Percentiles rank a stretch among this genome's conserved stretches.
Conservation (phyloP, 768 basidiomycete genomes). For the Russula ochroleuca region DNA sequence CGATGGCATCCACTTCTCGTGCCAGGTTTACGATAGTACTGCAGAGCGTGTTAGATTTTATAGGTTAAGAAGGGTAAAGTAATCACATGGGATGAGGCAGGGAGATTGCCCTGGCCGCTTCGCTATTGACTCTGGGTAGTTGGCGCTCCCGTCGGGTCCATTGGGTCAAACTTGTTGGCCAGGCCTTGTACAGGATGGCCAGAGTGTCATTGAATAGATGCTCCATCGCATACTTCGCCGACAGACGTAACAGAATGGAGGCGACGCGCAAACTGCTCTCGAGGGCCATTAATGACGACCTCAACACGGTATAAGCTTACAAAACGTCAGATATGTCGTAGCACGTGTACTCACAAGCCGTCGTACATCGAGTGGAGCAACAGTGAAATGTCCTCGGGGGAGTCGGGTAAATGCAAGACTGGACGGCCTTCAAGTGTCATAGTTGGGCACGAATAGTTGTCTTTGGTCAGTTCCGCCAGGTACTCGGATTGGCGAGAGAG, state of each 20-base stretch:
- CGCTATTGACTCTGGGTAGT: slow-evolving; percentile 45
- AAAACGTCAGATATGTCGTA: neutral
- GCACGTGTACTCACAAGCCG: slow-evolving; percentile 50
- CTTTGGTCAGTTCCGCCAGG: slow-evolving; percentile 41
- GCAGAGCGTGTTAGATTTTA: slow-evolving; percentile 1
- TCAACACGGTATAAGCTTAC: neutral
- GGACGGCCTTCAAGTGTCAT: slow-evolving; percentile 53
- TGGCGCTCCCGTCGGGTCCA: slow-evolving; percentile 69
- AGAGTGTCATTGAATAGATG: slow-evolving; percentile 56
- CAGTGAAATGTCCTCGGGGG: slow-evolving; percentile 50
- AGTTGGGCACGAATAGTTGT: slow-evolving; percentile 25
- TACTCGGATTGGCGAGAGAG: slow-evolving; percentile 59
- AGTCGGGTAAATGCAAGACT: slow-evolving; percentile 51
- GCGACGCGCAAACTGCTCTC: slow-evolving; percentile 49
- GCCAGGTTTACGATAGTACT: slow-evolving; percentile 68
- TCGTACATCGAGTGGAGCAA: slow-evolving; percentile 68
- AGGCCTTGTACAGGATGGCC: slow-evolving; percentile 46
- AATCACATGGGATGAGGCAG: slow-evolving; percentile 70
- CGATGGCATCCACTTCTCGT: slow-evolving; percentile 48
- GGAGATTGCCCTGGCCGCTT: slow-evolving; percentile 51
- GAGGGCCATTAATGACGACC: slow-evolving; percentile 35
- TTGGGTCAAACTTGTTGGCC: slow-evolving; percentile 57
- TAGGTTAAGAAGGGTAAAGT: neutral
- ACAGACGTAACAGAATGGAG: slow-evolving; percentile 55
- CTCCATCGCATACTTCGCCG: slow-evolving; percentile 60